phyloP scores from a whole-genome alignment of 1,139 yeast species.

The Candida freyschussii region DNA sequence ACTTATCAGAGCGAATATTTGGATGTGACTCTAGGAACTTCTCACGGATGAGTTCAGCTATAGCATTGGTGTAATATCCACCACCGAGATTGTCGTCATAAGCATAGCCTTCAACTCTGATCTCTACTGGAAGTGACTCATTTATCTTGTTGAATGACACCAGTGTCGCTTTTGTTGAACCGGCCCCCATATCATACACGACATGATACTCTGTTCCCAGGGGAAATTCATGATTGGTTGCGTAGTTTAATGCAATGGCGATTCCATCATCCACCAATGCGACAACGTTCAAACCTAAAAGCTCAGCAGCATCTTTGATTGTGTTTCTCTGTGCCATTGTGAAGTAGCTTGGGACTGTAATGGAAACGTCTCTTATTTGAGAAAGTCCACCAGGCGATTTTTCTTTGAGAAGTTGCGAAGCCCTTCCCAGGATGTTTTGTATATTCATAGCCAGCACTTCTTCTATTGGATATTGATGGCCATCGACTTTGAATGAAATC shows the following conservation, averaged over 20 bases:
- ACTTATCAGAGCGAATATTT: conserved; percentile 32
- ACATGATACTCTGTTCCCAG: conserved; percentile 56
- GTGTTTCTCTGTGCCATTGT: conserved; percentile 64
- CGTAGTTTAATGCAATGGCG: conserved; percentile 81
- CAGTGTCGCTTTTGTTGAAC: conserved; percentile 81
- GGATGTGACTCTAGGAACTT: conserved; percentile 45
- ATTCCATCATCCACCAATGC: conserved; percentile 84
- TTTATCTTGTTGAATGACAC: conserved; percentile 55
- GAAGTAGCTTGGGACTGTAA: conserved; percentile 76
- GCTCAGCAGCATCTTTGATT: conserved; percentile 62
- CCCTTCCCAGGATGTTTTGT: conserved; percentile 61
- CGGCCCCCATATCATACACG: conserved; percentile 90
- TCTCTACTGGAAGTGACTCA: conserved; percentile 32
- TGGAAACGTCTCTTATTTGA: conserved; percentile 57
- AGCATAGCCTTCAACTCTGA: conserved; percentile 72
- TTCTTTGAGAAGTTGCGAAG: conserved; percentile 44
- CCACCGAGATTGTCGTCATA: conserved; percentile 71
- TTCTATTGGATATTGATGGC: conserved; percentile 55
- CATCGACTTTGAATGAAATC: conserved; percentile 51
- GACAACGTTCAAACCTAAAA: conserved; percentile 64
- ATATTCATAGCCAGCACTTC: conserved; percentile 84
- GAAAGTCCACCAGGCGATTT: conserved; percentile 35
- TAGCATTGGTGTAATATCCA: conserved; percentile 57
- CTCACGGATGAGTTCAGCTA: conserved; percentile 55
- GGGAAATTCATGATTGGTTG: conserved; percentile 34